Evolutionary conservation across 2,329 filamentous ascomycete genomes (phyloP), one percentile per base, ranked within the genome.

Genomic region (Hypoxylon sp.): DNA sequence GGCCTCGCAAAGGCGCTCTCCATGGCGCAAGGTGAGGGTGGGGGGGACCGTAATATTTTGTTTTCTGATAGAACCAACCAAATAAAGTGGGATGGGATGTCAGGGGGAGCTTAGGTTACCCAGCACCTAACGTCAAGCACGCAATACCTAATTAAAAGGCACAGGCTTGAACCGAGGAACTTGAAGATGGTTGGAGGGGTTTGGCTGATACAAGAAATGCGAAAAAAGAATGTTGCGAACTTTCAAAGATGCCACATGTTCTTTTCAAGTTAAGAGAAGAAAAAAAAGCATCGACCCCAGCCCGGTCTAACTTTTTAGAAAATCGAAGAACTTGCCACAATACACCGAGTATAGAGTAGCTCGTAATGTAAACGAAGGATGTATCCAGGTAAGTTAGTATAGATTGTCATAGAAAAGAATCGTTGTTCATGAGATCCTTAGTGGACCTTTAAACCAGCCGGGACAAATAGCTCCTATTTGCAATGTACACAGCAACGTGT

Each of bases 1-100:
- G 82, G 73, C 65, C 76, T 78, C 60, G 81, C 75, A 65, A 82
- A 88, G 60, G 85, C 84, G 74, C 76, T 79, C 61, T 87, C 82
- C 84, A 88, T 88, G 51, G 53, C 63, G 17, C 21, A 15, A 48
- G 50, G 38, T 23, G 54, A 51, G 51, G 62, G 42, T 40, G 37
- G 42, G 30, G 48, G 44, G 43, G 44, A 44, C 59, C 58, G 63
- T 41, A 41, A 61, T 53, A 55, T 21, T 21, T 21, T 45, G 20
- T 49, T 45, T 36, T 45, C 32, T 47, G 21, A 23, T 29, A 30
- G 31, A 29, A 34, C 40, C 40, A 34, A 34, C 36, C 8, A 43
- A 43, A 38, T 47, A 32, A 20, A 43, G 20, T n/a, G 11, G n/a
- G 15, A 15, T 52, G 19, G 36, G 37, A 46, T 41, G 31, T 19